These are phyloP conservation scores for Cladosporium colombiae DNA, from an alignment of 2,329 filamentous ascomycete genomes.

Conservation along the genomic window DNA sequence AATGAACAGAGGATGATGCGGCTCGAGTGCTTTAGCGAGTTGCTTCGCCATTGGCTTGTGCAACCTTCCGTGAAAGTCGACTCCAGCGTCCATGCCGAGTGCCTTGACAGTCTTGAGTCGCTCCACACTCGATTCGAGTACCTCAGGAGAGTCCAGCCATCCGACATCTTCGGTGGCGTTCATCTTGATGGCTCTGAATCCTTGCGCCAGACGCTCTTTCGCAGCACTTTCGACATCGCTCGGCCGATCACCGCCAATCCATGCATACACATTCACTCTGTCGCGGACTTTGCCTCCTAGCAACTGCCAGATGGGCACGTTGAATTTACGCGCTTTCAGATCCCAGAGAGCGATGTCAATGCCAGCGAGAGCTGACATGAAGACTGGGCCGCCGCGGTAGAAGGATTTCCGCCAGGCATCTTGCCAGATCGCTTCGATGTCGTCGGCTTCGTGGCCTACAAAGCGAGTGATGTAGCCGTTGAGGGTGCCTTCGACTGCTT, in stretches of 20 bases:
- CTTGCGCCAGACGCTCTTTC: constrained; percentile 58
- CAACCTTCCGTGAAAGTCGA: constrained; percentile 75
- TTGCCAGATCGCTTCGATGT: constrained; percentile 80
- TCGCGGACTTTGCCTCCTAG: constrained; percentile 71
- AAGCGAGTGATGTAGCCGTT: constrained; percentile 65
- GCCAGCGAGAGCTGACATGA: constrained; percentile 75
- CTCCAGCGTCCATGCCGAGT: constrained; percentile 68
- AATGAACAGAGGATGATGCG: constrained; percentile 68
- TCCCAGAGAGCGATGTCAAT: constrained; percentile 80
- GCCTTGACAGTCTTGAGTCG: constrained; percentile 67
- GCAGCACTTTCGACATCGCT: constrained; percentile 56
- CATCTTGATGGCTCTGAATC: constrained; percentile 71
- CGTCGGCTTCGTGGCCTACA: constrained; percentile 67
- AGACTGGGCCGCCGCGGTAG: constrained; percentile 73
- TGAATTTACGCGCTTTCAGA: constrained; percentile 65
- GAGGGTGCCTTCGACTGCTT: constrained; percentile 71
- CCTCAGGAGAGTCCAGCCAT: constrained; percentile 71
- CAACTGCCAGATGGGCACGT: constrained; percentile 70
- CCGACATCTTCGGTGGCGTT: constrained; percentile 73
- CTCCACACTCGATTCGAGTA: constrained; percentile 63
- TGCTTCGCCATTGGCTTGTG: constrained; percentile 79
- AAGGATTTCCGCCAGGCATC: constrained; percentile 60
- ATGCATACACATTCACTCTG: constrained; percentile 70
- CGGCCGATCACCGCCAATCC: constrained; percentile 74
- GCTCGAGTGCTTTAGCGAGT: constrained; percentile 65